Evolutionary conservation across 2,329 filamentous ascomycete species (phyloP).

Genomic region (Penicillium sp.): DNA sequence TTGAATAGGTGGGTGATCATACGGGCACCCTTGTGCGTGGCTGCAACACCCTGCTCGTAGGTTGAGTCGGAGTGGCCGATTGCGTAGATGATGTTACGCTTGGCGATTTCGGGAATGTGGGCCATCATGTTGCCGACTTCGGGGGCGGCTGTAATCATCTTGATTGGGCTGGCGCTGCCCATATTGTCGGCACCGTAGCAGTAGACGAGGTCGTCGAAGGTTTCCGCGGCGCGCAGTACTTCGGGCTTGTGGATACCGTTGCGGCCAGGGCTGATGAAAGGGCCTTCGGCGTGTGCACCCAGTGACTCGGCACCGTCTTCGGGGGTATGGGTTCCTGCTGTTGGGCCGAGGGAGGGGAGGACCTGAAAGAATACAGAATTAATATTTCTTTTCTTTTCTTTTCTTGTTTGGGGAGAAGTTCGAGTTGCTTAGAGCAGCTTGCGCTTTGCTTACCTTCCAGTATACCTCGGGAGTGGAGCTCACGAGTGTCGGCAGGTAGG

Average conservation of each 20-base stretch:
- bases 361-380: conserved; percentile 37
- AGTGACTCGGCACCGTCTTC: conserved; percentile 77
- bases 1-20: conserved; percentile 97
- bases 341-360: conserved; percentile 75
- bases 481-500: conserved; percentile 75
- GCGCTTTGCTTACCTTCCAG: conserved; percentile 57
- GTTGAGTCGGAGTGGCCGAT: conserved; percentile 86
- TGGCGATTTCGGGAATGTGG: conserved; percentile 65
- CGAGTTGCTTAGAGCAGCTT: not conserved
- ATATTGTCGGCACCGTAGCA: conserved; percentile 70
- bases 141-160: conserved; percentile 82
- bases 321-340: conserved; percentile 59
- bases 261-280: conserved; percentile 78
- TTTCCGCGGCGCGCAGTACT: conserved; percentile 65
- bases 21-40: conserved; percentile 71
- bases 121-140: conserved; percentile 71
- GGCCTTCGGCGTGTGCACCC: conserved; percentile 87
- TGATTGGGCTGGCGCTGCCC: conserved; percentile 50
- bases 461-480: conserved; percentile 81
- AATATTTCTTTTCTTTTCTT: not conserved
- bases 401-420: not conserved
- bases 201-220: conserved; percentile 57
- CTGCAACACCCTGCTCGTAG: conserved; percentile 74
- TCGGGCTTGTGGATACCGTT: conserved; percentile 81
- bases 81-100: conserved; percentile 69